A percentile compares a stretch with the other conserved stretches of the same genome.
Conservation (phyloP, 2,329 filamentous ascomycete genomes). For the Penicillium sp. region DNA sequence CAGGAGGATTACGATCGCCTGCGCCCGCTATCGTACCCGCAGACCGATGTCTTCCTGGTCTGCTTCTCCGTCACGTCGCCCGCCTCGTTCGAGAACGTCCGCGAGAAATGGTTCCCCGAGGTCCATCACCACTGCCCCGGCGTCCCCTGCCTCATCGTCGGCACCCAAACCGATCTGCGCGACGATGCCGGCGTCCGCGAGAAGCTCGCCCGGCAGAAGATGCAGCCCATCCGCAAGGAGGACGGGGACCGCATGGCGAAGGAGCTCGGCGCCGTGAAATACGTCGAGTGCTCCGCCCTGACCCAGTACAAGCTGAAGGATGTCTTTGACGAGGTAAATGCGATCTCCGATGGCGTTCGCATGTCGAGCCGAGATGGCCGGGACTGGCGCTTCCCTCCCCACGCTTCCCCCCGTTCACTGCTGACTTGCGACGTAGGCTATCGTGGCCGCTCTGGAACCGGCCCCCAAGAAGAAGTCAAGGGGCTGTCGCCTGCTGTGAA, state of each 20-base stretch:
- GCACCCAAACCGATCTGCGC: slow-evolving; percentile 93
- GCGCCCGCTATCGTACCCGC: slow-evolving; percentile 92
- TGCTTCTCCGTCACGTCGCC: slow-evolving; percentile 98
- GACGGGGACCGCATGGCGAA: slow-evolving; percentile 96
- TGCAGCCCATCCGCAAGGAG: slow-evolving; percentile 86
- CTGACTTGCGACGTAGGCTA: slow-evolving; percentile 60
- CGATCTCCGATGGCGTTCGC: too few species aligned
- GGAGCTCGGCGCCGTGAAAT: slow-evolving; percentile 96
- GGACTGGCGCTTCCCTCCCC: slow-evolving; percentile 13
- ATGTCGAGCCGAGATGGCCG: too few species aligned
- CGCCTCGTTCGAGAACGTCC: slow-evolving; percentile 97
- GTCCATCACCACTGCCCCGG: slow-evolving; percentile 98
- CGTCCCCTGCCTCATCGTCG: slow-evolving; percentile 95
- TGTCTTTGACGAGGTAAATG: slow-evolving; percentile 89
- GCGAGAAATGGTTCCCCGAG: slow-evolving; percentile 98
- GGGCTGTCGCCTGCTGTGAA: slow-evolving; percentile 65
- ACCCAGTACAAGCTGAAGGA: slow-evolving; percentile 99
- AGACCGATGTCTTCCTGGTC: slow-evolving; percentile 97
- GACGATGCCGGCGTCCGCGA: slow-evolving; percentile 84
- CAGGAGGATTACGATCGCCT: slow-evolving; percentile 99
- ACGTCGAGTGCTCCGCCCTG: slow-evolving; percentile 96
- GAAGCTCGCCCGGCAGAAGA: slow-evolving; percentile 93
- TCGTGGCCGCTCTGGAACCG: slow-evolving; percentile 91
- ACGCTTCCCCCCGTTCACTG: slow-evolving; percentile 9
- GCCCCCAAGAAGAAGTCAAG: slow-evolving; percentile 75